Evolutionary conservation across 495 filamentous ascomycete genomes (phyloP).

Genomic region (Hypomontagnella monticulosa): DNA sequence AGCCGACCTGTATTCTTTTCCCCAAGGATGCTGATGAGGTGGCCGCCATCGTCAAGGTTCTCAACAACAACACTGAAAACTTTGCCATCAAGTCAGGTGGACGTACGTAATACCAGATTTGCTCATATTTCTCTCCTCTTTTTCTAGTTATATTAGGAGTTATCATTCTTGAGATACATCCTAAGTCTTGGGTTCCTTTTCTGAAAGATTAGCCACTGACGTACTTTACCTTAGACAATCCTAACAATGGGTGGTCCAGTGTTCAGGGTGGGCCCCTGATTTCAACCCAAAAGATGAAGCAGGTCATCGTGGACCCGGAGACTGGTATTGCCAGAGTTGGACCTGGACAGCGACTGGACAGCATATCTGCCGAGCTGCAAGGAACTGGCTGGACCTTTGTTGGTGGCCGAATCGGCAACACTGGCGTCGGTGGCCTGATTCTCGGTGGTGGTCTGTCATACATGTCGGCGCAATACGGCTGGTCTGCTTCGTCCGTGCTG

Average conservation of each 20-base stretch:
- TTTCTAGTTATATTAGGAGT: too few relatives aligned
- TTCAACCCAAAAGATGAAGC: constrained; percentile 58
- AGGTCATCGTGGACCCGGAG: constrained; percentile 56
- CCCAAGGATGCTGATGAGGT: constrained; percentile 53
- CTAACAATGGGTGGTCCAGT: constrained; percentile 61
- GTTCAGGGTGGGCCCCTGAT: constrained; percentile 63
- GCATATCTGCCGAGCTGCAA: constrained; percentile 59
- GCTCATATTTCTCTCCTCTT: too few relatives aligned
- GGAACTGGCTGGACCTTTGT: constrained; percentile 56
- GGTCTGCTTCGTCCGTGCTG: constrained; percentile 63
- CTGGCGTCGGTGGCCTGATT: constrained; percentile 56
- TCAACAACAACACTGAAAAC: constrained; percentile 50
- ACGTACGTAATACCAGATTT: constrained; percentile 20
- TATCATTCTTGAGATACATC: too few relatives aligned
- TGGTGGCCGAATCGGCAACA: constrained; percentile 61
- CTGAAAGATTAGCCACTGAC: too few relatives aligned
- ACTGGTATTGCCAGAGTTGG: constrained; percentile 57
- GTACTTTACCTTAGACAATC: constrained; percentile 43
- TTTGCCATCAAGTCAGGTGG: constrained; percentile 64
- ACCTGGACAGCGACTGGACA: constrained; percentile 58
- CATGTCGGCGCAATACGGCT: constrained; percentile 66
- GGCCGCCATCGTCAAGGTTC: constrained; percentile 44
- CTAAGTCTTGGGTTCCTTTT: too few relatives aligned
- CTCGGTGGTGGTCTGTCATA: constrained; percentile 58
- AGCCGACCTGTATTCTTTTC: constrained; percentile 58